These are phyloP conservation scores for Dendrobium officinale DNA, from an alignment of 106 monocot species.

Conservation along the genomic window DNA sequence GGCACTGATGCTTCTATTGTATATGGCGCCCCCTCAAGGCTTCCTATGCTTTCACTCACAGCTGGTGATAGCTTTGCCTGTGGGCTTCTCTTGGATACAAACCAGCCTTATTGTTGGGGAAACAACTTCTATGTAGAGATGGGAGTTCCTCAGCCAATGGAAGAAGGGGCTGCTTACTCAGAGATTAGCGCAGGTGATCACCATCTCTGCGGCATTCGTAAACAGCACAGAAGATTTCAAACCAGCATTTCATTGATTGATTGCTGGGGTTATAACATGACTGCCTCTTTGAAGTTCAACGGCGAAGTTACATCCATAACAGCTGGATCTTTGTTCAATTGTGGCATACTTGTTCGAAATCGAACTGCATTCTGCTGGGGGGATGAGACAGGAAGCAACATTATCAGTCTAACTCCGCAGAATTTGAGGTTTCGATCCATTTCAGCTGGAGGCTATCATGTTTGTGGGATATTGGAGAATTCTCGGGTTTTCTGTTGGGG, in stretches of 20 bases:
- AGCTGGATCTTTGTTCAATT: slow-evolving; percentile 87
- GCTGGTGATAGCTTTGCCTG: slow-evolving; percentile 94
- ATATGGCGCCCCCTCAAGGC: slow-evolving; percentile 65
- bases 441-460: slow-evolving; percentile 88
- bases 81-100: slow-evolving; percentile 62
- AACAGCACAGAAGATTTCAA: background rate
- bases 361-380: slow-evolving; percentile 76
- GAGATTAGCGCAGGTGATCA: slow-evolving; percentile 87
- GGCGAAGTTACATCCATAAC: slow-evolving; percentile 41
- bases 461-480: slow-evolving; percentile 69
- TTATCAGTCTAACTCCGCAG: slow-evolving; percentile 37
- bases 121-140: slow-evolving; percentile 77
- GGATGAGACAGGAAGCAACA: slow-evolving; percentile 74
- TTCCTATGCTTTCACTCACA: slow-evolving; percentile 65
- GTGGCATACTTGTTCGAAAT: slow-evolving; percentile 52
- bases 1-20: slow-evolving; percentile 93
- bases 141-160: slow-evolving; percentile 90
- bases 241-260: slow-evolving; percentile 38
- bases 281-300: slow-evolving; percentile 33
- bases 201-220: slow-evolving; percentile 72
- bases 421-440: slow-evolving; percentile 48
- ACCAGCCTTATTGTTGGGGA: slow-evolving; percentile 97
- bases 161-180: slow-evolving; percentile 53
- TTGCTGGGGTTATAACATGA: slow-evolving; percentile 99
- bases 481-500: slow-evolving; percentile 83